Percentiles rank a stretch among this genome's conserved stretches.
Conservation (phyloP, 805 yeast species). For the Candida succiphila region DNA sequence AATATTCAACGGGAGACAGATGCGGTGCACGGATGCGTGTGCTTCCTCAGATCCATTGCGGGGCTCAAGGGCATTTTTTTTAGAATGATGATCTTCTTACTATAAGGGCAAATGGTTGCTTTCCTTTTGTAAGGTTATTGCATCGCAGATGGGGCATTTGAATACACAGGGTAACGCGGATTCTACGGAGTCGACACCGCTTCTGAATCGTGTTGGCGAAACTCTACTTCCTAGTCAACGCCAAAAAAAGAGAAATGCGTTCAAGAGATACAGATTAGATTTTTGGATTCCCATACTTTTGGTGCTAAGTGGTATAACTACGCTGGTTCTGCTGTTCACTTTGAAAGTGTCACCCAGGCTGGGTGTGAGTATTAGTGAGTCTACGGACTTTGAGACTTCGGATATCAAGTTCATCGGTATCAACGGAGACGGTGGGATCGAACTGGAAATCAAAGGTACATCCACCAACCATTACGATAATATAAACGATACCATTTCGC, state of each 20-base stretch:
- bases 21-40: no score
- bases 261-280: conserved; percentile 10
- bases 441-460: conserved; percentile 21
- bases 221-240: background rate
- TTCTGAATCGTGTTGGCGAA: no score
- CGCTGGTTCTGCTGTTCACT: conserved; percentile 5
- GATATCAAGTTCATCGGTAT: conserved; percentile 21
- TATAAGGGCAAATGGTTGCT: no score
- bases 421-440: conserved; percentile 21
- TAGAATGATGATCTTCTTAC: no score
- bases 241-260: background rate
- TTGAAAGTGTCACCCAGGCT: conserved; percentile 15
- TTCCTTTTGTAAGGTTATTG: no score
- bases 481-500: conserved; percentile 18
- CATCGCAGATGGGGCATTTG: no score
- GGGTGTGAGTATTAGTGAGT: conserved; percentile 21
- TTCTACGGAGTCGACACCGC: background rate
- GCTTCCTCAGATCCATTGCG: no score
- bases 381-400: conserved; percentile 21
- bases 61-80: no score
- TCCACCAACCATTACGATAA: conserved; percentile 20
- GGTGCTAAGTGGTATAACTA: conserved; percentile 6
- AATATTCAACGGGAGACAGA: no score
- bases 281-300: conserved; percentile 16
- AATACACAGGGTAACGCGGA: no score